Conservation (phyloP, 2,329 filamentous ascomycete genomes). For the Stachybotrys elegans region DNA sequence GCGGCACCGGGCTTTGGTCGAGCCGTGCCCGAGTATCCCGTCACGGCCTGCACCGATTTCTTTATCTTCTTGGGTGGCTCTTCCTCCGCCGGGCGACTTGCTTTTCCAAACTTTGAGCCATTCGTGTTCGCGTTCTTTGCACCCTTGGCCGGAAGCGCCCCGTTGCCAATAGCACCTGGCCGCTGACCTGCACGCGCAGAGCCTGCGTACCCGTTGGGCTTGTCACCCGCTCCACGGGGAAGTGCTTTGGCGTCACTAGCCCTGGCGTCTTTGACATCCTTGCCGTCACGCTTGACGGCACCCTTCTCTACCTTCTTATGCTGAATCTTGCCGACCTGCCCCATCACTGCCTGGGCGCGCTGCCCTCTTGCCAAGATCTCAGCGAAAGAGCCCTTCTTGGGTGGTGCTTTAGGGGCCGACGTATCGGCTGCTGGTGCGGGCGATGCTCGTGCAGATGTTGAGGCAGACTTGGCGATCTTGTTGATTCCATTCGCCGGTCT, state of each 20-base stretch:
- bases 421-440: slow-evolving; percentile 27
- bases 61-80: slow-evolving; percentile 51
- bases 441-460: neutral
- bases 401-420: slow-evolving; percentile 38
- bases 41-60: slow-evolving; percentile 57
- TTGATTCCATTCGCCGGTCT: slow-evolving; percentile 14
- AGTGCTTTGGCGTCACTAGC: slow-evolving; percentile 4
- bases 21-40: slow-evolving; percentile 61
- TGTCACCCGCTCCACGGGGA: slow-evolving; percentile 3
- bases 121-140: no score
- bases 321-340: slow-evolving; percentile 65
- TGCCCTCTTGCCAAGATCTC: slow-evolving; percentile 71
- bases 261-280: slow-evolving; percentile 17
- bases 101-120: no score
- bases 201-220: slow-evolving; percentile 23
- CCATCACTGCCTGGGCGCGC: slow-evolving; percentile 56
- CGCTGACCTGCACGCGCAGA: slow-evolving; percentile 23
- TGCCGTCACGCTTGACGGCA: slow-evolving; percentile 44
- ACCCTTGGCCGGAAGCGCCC: slow-evolving; percentile 12
- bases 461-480: slow-evolving; percentile 15
- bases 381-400: slow-evolving; percentile 69
- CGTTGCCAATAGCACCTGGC: slow-evolving; percentile 17
- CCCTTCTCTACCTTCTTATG: slow-evolving; percentile 67
- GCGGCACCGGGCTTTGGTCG: slow-evolving; percentile 44
- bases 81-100: slow-evolving; percentile 23